Evolutionary conservation across 768 basidiomycete species (phyloP), one percentile per base, ranked within the genome.

Genomic region (Phylloporus sp.): DNA sequence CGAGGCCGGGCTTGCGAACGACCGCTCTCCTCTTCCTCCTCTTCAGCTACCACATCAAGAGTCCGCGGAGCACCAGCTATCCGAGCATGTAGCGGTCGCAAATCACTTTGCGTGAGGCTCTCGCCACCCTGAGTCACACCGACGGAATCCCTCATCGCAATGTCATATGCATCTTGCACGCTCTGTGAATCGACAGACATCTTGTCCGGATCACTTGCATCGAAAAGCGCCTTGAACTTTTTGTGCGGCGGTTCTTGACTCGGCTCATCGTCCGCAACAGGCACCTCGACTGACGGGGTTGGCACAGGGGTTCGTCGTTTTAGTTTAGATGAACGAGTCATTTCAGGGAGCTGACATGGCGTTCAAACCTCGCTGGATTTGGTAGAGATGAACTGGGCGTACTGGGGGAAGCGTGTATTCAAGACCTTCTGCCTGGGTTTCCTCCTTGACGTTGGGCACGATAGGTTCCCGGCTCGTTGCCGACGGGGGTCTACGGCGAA

Each of bases 211-310:
- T 81, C 71, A 34, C 71, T 82, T 9, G 79, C 77, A 15, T 87
- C 85, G 51, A 85, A 87, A 10, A 87, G 69, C 0, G 80, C 78
- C 54, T 79, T 82, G 69, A 81, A 85, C 62, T 79, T 84, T 59
- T 87, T 87, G 22, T 78, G 61, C 3, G 81, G 77, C 0, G 81
- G 85, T 51, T 81, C 81, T 44, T 53, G 43, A 8, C 18, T 48
- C 10, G 31, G 48, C 21, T 50, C 49, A 15, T 52, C 51, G 22
- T 60, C 57, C 15, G 43, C 50, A 18, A 55, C 34, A 22, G 46
- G 48, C 3, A 56, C 48, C 22, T 59, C 50, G 24, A 44, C 60
- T 14, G 61, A 50, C n/a, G 54, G 50, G 34, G 53, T 57, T 7
- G 59, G 59, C 18, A 60, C 67, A 8, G 69, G 75, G 46, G 71